Evolutionary conservation across 2,329 filamentous ascomycete species (phyloP).

Genomic region (Tolypocladium nubicola): DNA sequence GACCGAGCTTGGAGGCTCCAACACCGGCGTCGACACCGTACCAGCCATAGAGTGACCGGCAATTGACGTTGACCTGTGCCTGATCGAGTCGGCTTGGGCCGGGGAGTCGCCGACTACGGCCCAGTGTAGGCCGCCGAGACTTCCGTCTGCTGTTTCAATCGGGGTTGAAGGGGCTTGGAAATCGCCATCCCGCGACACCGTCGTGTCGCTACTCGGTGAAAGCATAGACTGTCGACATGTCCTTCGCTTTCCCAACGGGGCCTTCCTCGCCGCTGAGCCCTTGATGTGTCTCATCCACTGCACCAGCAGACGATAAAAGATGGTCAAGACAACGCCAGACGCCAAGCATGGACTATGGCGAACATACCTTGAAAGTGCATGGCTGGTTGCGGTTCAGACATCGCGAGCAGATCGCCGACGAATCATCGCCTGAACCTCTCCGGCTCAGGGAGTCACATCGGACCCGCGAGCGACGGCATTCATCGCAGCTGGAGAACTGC

Average conservation of each 20-base stretch:
- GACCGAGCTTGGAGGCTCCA: not conserved
- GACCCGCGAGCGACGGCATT: constrained; percentile 19
- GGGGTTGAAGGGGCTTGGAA: not conserved
- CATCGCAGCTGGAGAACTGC: constrained; percentile 24
- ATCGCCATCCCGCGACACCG: not conserved
- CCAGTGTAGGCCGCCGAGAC: not conserved
- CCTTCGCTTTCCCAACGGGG: constrained; percentile 1
- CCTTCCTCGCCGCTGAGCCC: not conserved
- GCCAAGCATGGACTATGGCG: too few relatives aligned
- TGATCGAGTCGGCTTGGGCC: not conserved
- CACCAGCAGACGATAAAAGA: not conserved
- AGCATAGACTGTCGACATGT: not conserved
- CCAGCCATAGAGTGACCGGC: not conserved
- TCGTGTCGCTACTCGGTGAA: not conserved
- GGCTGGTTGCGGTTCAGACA: constrained; percentile 21
- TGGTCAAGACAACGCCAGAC: not conserved
- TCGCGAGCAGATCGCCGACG: constrained; percentile 58
- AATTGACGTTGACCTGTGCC: not conserved
- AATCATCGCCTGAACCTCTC: constrained; percentile 42
- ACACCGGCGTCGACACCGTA: constrained; percentile 1
- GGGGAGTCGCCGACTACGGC: not conserved
- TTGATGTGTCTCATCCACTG: constrained; percentile 3
- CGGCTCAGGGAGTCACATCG: constrained; percentile 16
- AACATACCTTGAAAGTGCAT: constrained; percentile 19
- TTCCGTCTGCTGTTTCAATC: not conserved